Base-by-base conservation (phyloP, 2,329 filamentous ascomycete genomes). In the Colletotrichum aenigma region DNA sequence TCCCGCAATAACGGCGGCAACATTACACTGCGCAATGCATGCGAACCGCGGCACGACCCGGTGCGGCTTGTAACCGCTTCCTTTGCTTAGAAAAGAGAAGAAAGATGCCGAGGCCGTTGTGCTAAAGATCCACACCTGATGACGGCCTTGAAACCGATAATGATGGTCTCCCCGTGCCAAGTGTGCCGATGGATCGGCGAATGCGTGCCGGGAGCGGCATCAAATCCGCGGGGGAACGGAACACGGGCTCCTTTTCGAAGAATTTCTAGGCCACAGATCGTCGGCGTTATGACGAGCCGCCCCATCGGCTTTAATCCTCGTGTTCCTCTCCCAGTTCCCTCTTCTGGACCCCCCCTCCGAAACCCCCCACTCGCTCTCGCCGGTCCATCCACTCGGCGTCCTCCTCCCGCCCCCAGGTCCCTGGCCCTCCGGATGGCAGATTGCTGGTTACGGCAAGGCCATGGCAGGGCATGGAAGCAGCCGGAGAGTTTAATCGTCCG, bases 401-500 rank as follows among this genome's bases (percentile, higher is more conserved):
- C 16, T 30, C 26, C 56, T 72, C 32, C 69, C 32, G 64, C 70
- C 71, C 70, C 64, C 64, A 56, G 73, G 66, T 70, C 72, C 68
- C 69, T 66, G 73, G 32, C 62, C 6, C 55, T 18, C 58, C 62
- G n/a, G 56, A 28, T 24, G 43, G 43, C 43, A 52, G 43, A 52
- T 52, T 21, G 58, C 30, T 60, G 56, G 36, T 73, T 75, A 55
- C 73, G 70, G 70, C 48, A 73, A 68, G 58, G 24, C n/a, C 67
- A 38, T 74, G 71, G 60, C 61, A 74, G 58, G 48, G 70, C 34
- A 68, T 75, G 73, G 64, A 73, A 73, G 64, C 70, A 73, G 34
- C 69, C 70, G 73, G 70, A 75, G 43, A 69, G 73, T 75, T 60
- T 68, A 69, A 65, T 73, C 43, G 70, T 16, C 73, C 69, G 73